Evolutionary conservation across 192 early-diverging fungal genomes (phyloP), one percentile per base, ranked within the genome.

Genomic region (Mortierella claussenii): DNA sequence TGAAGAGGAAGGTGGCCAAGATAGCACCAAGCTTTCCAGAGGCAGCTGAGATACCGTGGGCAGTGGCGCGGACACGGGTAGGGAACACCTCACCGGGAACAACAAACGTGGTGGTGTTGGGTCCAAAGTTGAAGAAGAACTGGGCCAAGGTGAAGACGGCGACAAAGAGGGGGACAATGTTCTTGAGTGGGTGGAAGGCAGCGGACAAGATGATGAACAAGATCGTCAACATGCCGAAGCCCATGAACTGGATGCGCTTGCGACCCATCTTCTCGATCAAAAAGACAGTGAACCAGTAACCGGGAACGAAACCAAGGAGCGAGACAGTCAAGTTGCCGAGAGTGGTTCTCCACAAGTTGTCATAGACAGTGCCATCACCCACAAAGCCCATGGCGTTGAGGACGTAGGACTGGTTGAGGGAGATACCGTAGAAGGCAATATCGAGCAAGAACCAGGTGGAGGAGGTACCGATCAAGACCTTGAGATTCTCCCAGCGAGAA

Each of bases 261-360:
- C 97, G 93, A 64, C 97, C 97, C 32, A 93, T 66, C 59, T 79
- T 80, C 58, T 99, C 97, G 36, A 99, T 92, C 21, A 90, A 81
- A 58, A 92, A 92, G 64, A 99, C 95, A 4, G 93, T 83, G 76
- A 99, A 84, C 94, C 93, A 97, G 90, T 98, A 99, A 44, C 97
- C 97, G 33, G 97, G 97, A 9, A 99, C 87, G 30, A 89, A 89
- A 45, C 94, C 94, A 18, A 93, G 82, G 17, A 93, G 58, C 44
- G 93, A 92, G 78, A 99, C 90, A 69, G 96, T 96, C 69, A 96
- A 87, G 86, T 92, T 96, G 62, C 97, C 97, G 67, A 95, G 79
- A 23, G 94, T 80, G 44, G 85, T 89, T 78, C 89, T 89, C 83
- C 83, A 89, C 55, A 90, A 82, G 58, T 66, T 61, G 79, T 89